A percentile compares a stretch with the other conserved stretches of the same genome.
Conservation (phyloP, 306 rosid genomes). For the Canavalia ensiformis region DNA sequence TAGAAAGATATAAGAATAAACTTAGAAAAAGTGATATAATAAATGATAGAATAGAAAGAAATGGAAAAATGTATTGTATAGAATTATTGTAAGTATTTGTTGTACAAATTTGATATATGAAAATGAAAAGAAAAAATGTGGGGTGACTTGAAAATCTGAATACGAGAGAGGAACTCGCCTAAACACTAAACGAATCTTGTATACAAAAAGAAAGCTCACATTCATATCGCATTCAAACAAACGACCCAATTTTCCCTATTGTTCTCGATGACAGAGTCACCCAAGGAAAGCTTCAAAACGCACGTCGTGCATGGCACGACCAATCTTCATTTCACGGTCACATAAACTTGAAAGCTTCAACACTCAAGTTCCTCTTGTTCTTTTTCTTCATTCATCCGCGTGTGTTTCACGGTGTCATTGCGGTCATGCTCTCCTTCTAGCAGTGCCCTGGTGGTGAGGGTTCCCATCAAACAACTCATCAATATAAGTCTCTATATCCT, state of each 20-base stretch:
- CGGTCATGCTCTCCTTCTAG: constrained; percentile 48
- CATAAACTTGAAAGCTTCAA: not conserved
- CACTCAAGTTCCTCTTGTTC: not conserved
- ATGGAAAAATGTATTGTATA: too few relatives aligned
- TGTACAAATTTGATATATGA: too few relatives aligned
- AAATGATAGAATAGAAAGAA: too few relatives aligned
- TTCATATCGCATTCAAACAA: not conserved
- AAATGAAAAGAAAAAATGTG: not conserved
- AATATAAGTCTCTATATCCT: constrained; percentile 75
- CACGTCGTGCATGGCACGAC: too few relatives aligned
- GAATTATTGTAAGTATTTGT: too few relatives aligned
- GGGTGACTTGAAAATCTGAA: not conserved
- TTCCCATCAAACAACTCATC: constrained; percentile 79
- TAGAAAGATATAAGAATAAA: too few relatives aligned
- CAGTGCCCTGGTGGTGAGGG: constrained; percentile 46
- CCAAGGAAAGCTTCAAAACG: not conserved
- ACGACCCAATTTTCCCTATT: not conserved
- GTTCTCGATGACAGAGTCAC: not conserved
- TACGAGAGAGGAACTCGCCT: constrained; percentile 5
- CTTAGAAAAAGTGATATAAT: too few relatives aligned
- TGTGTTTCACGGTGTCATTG: not conserved
- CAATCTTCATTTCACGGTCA: too few relatives aligned
- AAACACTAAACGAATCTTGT: constrained; percentile 7
- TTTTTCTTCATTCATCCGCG: not conserved
- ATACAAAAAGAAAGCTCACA: not conserved